These are phyloP conservation scores for Heliamphora pulchella DNA, from an alignment of 179 eudicot genomes.

Conservation along the genomic window DNA sequence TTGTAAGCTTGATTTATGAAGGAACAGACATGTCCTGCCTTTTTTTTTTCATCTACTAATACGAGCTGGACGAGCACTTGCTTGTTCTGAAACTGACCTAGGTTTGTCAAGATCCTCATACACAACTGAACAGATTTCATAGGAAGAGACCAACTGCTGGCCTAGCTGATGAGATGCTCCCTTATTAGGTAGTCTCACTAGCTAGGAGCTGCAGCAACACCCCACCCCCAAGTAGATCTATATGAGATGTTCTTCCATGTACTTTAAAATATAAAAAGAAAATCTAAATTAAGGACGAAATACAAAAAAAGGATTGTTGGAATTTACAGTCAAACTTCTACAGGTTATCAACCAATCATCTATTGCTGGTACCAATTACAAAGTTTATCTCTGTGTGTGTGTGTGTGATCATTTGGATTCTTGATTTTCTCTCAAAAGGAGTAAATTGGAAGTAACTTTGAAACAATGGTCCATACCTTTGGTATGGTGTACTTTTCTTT, in stretches of 20 bases:
- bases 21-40: too few species aligned
- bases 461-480: neutral
- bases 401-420: too few species aligned
- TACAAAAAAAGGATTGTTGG: neutral
- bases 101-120: neutral
- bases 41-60: too few species aligned
- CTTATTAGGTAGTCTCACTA: neutral
- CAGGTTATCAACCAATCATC: neutral
- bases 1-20: too few species aligned
- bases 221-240: neutral
- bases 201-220: neutral
- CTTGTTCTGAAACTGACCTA: neutral
- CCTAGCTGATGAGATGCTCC: neutral
- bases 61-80: neutral
- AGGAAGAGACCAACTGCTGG: neutral
- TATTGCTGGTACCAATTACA: neutral
- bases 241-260: neutral
- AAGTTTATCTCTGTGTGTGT: neutral
- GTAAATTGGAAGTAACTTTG: too few species aligned
- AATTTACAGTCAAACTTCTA: neutral
- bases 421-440: too few species aligned
- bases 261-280: neutral
- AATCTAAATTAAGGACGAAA: neutral
- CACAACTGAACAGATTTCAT: neutral
- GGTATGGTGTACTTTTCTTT: neutral